phyloP scores from a whole-genome alignment of 1,139 yeast species.

The Scheffersomyces parashehatae region DNA sequence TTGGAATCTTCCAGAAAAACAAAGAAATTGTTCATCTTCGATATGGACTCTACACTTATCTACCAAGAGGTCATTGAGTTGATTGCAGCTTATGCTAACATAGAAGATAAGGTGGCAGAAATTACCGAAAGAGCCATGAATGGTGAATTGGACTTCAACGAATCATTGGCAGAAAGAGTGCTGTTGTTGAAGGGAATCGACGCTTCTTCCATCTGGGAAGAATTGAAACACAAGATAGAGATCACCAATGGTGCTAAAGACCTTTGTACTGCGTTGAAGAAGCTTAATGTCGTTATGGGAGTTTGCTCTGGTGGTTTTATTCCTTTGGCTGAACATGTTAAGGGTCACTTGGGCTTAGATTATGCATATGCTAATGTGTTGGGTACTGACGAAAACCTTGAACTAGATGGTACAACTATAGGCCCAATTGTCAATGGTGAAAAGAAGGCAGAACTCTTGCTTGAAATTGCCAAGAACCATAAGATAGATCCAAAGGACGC shows the following conservation, averaged over 20 bases:
- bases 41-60: constrained; percentile 97
- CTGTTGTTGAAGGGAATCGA: constrained; percentile 77
- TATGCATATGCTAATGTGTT: constrained; percentile 86
- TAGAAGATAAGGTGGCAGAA: constrained; percentile 70
- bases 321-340: constrained; percentile 79
- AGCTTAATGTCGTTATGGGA: constrained; percentile 67
- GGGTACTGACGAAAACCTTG: constrained; percentile 55
- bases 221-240: constrained; percentile 63
- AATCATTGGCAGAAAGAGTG: constrained; percentile 77
- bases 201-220: constrained; percentile 72
- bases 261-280: constrained; percentile 62
- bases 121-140: constrained; percentile 97
- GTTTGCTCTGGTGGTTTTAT: constrained; percentile 95
- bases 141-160: constrained; percentile 90
- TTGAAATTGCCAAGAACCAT: constrained; percentile 66
- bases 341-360: constrained; percentile 68
- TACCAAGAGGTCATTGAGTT: constrained; percentile 96
- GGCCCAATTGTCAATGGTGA: constrained; percentile 89
- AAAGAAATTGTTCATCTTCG: constrained; percentile 80
- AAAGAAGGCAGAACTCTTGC: constrained; percentile 73
- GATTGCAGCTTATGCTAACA: constrained; percentile 86
- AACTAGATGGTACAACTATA: constrained; percentile 51
- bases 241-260: constrained; percentile 85
- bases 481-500: constrained; percentile 55
- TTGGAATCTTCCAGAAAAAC: constrained; percentile 31